Evolutionary conservation across 2,329 filamentous ascomycete genomes (phyloP).

Genomic region (Fusarium udum): DNA sequence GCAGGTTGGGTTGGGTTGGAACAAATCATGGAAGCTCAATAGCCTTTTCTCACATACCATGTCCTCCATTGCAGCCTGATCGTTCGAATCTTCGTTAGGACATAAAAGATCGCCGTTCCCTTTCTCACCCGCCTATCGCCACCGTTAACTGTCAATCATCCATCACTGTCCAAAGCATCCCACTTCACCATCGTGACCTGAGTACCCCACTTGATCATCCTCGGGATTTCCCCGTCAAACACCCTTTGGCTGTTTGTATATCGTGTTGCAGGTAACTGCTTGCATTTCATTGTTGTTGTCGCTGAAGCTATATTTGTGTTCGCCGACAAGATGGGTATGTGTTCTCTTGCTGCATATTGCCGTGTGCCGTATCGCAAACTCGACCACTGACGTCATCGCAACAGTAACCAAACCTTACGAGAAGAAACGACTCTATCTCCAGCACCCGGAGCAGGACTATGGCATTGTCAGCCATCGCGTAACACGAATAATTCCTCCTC

Average conservation of each 20-base stretch:
- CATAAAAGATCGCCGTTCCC: constrained; percentile 40
- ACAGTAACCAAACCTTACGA: constrained; percentile 44
- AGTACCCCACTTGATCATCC: constrained; percentile 22
- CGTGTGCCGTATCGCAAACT: constrained; percentile 15
- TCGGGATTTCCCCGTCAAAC: constrained; percentile 14
- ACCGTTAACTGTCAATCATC: constrained; percentile 18
- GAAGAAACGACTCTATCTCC: constrained; percentile 57
- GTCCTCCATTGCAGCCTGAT: constrained; percentile 11
- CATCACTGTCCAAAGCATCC: constrained; percentile 3
- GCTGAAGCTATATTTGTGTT: not conserved
- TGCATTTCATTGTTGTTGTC: constrained; percentile 9
- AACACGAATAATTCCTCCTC: constrained; percentile 51
- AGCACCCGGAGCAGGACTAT: constrained; percentile 52
- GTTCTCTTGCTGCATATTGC: constrained; percentile 6
- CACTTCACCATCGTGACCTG: constrained; percentile 22
- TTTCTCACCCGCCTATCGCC: not conserved
- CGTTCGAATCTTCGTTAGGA: not conserved
- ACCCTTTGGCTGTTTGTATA: constrained; percentile 8
- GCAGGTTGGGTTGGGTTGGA: constrained; percentile 14
- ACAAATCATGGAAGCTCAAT: constrained; percentile 27
- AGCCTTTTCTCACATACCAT: not conserved
- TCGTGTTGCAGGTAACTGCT: constrained; percentile 17
- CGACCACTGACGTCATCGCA: constrained; percentile 38
- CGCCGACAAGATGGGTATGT: constrained; percentile 39
- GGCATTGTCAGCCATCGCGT: constrained; percentile 49